Base-by-base conservation (phyloP, 1,139 yeast genomes). In the Meyerozyma carpophila region DNA sequence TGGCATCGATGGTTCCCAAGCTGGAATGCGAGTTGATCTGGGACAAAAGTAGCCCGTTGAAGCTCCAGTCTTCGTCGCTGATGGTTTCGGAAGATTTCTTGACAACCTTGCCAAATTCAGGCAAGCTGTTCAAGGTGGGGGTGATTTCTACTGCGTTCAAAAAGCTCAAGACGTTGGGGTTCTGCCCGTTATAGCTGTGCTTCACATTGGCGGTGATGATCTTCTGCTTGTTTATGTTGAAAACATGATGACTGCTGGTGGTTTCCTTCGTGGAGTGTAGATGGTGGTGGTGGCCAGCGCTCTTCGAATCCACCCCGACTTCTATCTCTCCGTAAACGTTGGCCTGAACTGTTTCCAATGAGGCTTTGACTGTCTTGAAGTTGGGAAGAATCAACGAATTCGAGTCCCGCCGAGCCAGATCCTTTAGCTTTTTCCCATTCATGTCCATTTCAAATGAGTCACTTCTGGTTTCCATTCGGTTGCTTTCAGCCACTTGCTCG, bases 131-230 rank as follows among this genome's bases (percentile, higher is more conserved):
- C 39, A 84, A 57, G 1, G 75, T 64, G 0, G 90, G 86, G 29
- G 75, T 80, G 45, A 82, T 72, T 16, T 70, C 68, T 32, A 82
- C 68, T 11, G 69, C 72, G 9, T 70, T 68, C 45, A 90, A 67
- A 54, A 77, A 82, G 41, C 74, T 73, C 45, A 78, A 59, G 32
- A 90, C 79, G 47, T 76, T 81, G 1, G 84, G 83, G 52, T 85
- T 84, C 36, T 68, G 62, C 0, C 96, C 96, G 1, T 65, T 68
- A 55, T 85, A 87, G 49, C 84, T 82, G 54, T 82, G 82, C 39
- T 62, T 64, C 36, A 72, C 53, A 38, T 59, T 63, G 5, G 73
- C 63, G 1, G 75, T 67, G 10, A 71, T 66, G 16, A 72, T 64
- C 43, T 63, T 65, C 8, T 65, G 63, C 42, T 61, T 57, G 45